phyloP scores from a whole-genome alignment of 2,329 filamentous ascomycete genomes.

The Pestalotiopsis sp. region DNA sequence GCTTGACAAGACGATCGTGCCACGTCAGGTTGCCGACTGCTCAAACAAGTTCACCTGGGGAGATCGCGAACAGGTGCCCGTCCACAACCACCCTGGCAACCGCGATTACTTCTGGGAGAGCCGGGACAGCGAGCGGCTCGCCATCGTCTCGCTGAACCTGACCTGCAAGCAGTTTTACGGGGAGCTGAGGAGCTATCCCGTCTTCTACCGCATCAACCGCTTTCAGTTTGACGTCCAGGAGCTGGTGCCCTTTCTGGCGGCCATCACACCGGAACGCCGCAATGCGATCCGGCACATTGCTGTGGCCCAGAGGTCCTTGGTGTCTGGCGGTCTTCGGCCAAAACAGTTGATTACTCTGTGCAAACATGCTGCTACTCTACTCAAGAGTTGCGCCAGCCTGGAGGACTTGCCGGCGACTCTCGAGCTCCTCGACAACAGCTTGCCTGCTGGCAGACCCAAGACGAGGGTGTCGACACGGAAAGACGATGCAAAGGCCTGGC shows the following conservation, averaged over 20 bases:
- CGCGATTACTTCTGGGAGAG: not conserved
- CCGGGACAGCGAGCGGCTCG: not conserved
- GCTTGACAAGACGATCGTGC: conserved; percentile 6
- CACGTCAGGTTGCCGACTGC: conserved; percentile 7
- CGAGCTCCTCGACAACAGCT: not conserved
- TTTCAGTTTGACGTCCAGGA: conserved; percentile 7
- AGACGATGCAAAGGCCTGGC: not conserved
- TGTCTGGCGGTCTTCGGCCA: not conserved
- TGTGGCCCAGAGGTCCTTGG: not conserved
- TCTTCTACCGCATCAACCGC: conserved; percentile 15
- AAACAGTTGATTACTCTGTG: not conserved
- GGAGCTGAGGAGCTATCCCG: conserved; percentile 9
- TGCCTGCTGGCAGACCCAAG: not conserved
- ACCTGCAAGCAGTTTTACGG: conserved; percentile 13
- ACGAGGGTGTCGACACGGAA: not conserved
- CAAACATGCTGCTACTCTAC: not conserved
- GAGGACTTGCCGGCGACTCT: not conserved
- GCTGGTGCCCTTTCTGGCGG: conserved; percentile 8
- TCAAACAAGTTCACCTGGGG: conserved; percentile 15
- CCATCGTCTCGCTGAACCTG: conserved; percentile 1
- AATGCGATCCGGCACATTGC: conserved; percentile 12
- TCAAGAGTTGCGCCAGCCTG: not conserved
- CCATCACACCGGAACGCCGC: conserved; percentile 13
- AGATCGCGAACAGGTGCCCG: conserved; percentile 3
- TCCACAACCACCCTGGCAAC: conserved; percentile 5